A percentile compares a stretch with the other conserved stretches of the same genome.
Conservation (phyloP, 768 basidiomycete species). For the Boletus rubropictus region DNA sequence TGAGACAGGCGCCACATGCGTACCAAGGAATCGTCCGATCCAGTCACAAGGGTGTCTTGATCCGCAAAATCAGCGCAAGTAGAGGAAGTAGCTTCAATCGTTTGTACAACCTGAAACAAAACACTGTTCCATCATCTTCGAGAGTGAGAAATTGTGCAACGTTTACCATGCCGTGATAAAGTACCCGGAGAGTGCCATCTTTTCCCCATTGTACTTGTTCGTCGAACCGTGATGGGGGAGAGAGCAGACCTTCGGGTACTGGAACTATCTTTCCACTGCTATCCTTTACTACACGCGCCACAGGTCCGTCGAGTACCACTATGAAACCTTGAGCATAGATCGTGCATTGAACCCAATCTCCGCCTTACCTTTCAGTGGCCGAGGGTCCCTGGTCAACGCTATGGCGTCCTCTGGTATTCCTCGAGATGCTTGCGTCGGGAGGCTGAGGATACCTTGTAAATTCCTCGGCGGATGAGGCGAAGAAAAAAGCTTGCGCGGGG, state of each 20-base stretch:
- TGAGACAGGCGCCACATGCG: slow-evolving; percentile 69
- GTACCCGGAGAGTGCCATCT: slow-evolving; percentile 52
- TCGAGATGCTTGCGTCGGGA: slow-evolving; percentile 65
- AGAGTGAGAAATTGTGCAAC: neutral
- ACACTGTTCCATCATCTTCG: neutral
- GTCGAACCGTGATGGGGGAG: slow-evolving; percentile 53
- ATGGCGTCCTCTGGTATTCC: slow-evolving; percentile 85
- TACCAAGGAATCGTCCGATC: slow-evolving; percentile 75
- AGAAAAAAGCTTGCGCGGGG: slow-evolving; percentile 79
- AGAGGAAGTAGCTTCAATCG: slow-evolving; percentile 67
- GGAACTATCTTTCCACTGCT: slow-evolving; percentile 44
- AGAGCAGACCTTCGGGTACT: slow-evolving; percentile 52
- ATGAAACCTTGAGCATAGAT: slow-evolving; percentile 15
- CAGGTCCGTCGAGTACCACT: slow-evolving; percentile 38
- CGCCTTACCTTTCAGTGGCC: slow-evolving; percentile 50
- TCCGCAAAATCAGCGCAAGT: slow-evolving; percentile 79
- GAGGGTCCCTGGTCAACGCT: slow-evolving; percentile 51
- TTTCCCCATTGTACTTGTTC: slow-evolving; percentile 69
- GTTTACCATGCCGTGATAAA: slow-evolving; percentile 57
- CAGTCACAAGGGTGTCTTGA: slow-evolving; percentile 66
- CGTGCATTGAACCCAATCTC: neutral
- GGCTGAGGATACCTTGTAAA: slow-evolving; percentile 61
- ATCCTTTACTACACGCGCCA: slow-evolving; percentile 49
- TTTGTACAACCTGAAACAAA: slow-evolving; percentile 55
- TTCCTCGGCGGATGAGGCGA: slow-evolving; percentile 70